Conservation (phyloP, 768 basidiomycete genomes). For the Lyophyllum semitale region DNA sequence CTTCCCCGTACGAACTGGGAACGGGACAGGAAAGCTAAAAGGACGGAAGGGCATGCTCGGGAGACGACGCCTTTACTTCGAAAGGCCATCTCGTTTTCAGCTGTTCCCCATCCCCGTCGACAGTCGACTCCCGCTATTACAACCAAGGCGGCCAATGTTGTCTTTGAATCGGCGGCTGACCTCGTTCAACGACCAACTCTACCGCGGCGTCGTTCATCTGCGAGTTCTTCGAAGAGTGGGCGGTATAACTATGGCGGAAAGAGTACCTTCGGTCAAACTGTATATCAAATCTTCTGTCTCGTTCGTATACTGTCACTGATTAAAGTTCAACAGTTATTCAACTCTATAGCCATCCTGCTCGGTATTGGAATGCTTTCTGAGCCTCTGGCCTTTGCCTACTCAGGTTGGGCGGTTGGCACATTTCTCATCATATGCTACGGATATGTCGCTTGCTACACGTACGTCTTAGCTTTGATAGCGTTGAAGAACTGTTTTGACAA, state of each 20-base stretch:
- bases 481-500: background rate
- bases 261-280: constrained; percentile 77
- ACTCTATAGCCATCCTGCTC: constrained; percentile 81
- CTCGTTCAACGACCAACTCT: background rate
- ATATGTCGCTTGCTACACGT: constrained; percentile 88
- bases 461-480: constrained; percentile 28
- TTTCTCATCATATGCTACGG: constrained; percentile 76
- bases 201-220: constrained; percentile 30
- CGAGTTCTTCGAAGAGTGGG: constrained; percentile 27
- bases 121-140: background rate
- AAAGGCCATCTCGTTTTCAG: constrained; percentile 32
- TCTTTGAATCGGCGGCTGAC: background rate
- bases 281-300: constrained; percentile 28
- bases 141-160: background rate
- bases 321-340: constrained; percentile 65
- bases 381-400: constrained; percentile 88
- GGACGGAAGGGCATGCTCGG: constrained; percentile 14
- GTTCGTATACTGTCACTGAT: constrained; percentile 3
- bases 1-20: background rate
- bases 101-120: constrained; percentile 13
- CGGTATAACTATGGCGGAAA: constrained; percentile 47
- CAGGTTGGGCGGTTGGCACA: constrained; percentile 86
- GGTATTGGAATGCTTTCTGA: constrained; percentile 90
- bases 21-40: background rate
- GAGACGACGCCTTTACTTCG: constrained; percentile 36